Base-by-base conservation (phyloP, 2,329 filamentous ascomycete species). In the Sporothrix brunneoviolacea region DNA sequence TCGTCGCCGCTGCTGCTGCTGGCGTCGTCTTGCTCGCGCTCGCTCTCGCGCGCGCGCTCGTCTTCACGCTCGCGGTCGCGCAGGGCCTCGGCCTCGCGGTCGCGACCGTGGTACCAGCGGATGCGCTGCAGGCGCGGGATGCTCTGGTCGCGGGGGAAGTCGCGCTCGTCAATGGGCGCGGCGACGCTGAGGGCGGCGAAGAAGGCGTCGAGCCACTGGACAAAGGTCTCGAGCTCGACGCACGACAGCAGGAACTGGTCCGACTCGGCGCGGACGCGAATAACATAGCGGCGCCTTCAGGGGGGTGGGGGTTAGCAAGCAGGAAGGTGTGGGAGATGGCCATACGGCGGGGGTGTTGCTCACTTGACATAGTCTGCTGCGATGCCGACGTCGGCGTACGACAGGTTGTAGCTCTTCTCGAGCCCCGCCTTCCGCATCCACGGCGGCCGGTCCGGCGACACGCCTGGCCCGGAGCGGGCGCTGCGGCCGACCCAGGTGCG, bases 101-200 rank as follows among this genome's bases (percentile, higher is more conserved):
- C 56, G 55, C 66, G 63, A 10, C 69, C 72, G 8, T 69, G 70
- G 50, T 72, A 68, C 71, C 73, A 78, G 39, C 73, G 72, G 54
- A 76, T 69, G 28, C 75, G 67, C 57, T 77, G 75, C 37, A 76
- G 68, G n/a, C 77, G 70, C 9, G 80, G 80, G 45, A 83, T 75
- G 32, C 77, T 81, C 64, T 80, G 77, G 58, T 83, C 80, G 37
- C 74, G 70, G 3, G 80, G 80, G 47, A 82, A 76, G 38, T 80
- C 75, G 41, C 86, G 79, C 57, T 88, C 85, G 57, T 90, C 86
- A 35, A 89, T 74, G 1, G 84, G 79, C 1, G 78, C 72, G 12
- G 84, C 80, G 18, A 90, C 77, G 60, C 88, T 83, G 53, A 90
- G 85, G 41, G 82, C 84, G n/a, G 83, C 82, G 59, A 83, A 86